phyloP scores from a whole-genome alignment of 2,329 filamentous ascomycete species.

The Penicillium nordicum region DNA sequence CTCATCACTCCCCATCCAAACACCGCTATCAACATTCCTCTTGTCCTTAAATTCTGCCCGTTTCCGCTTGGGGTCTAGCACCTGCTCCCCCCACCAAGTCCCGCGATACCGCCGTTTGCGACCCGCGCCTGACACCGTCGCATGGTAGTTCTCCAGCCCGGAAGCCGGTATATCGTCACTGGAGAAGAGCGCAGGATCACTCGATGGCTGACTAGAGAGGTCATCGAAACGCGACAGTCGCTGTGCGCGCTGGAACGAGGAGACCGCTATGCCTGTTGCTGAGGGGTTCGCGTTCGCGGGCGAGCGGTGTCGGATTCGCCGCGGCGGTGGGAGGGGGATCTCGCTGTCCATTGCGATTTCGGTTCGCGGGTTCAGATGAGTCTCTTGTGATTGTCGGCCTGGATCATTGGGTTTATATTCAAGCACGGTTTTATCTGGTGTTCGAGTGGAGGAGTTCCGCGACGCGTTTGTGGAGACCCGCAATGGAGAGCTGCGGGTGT shows the following conservation, averaged over 20 bases:
- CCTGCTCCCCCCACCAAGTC: slow-evolving; percentile 46
- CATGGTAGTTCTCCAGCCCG: slow-evolving; percentile 44
- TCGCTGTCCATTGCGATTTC: slow-evolving; percentile 36
- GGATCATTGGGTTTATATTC: slow-evolving; percentile 1
- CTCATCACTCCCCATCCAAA: slow-evolving; percentile 49
- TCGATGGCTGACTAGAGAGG: slow-evolving; percentile 40
- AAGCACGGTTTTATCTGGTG: background rate
- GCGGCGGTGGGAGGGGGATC: slow-evolving; percentile 38
- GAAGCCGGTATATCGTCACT: slow-evolving; percentile 47
- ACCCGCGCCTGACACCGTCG: slow-evolving; percentile 18
- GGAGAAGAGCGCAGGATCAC: slow-evolving; percentile 47
- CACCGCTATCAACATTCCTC: slow-evolving; percentile 45
- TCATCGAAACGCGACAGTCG: slow-evolving; percentile 34
- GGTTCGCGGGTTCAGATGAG: background rate
- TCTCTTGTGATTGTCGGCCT: background rate
- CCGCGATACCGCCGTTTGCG: slow-evolving; percentile 44
- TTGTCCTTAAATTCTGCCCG: slow-evolving; percentile 44
- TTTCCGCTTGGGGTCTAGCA: slow-evolving; percentile 36
- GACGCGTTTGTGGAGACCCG: slow-evolving; percentile 26
- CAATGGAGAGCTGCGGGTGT: slow-evolving; percentile 9
- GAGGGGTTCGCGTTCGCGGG: slow-evolving; percentile 20
- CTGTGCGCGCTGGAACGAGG: slow-evolving; percentile 25
- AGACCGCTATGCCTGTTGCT: slow-evolving; percentile 12
- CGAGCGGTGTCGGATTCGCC: slow-evolving; percentile 36
- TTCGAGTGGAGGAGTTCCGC: slow-evolving; percentile 7